Percentiles rank a stretch among this genome's conserved stretches.
Conservation (phyloP, 2,329 filamentous ascomycete species). For the Verruconis gallopava region DNA sequence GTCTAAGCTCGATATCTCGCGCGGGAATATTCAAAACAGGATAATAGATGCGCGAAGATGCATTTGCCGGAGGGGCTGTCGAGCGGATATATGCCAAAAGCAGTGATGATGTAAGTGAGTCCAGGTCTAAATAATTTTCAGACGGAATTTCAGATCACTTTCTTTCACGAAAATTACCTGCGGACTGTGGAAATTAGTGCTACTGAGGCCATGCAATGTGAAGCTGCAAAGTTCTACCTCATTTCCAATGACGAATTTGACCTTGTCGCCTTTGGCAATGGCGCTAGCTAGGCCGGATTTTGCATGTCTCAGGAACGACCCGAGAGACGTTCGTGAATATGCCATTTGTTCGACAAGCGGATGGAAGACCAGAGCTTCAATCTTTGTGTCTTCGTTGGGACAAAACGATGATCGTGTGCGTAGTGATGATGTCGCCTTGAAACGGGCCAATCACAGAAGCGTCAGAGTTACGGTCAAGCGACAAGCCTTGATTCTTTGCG, state of each 20-base stretch:
- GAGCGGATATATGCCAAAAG: constrained; percentile 63
- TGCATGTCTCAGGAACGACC: constrained; percentile 33
- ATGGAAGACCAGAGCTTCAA: too few species aligned
- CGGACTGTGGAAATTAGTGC: too few species aligned
- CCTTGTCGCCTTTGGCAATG: constrained; percentile 25
- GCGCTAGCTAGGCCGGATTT: constrained; percentile 29
- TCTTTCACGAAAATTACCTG: too few species aligned
- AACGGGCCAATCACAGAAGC: too few species aligned
- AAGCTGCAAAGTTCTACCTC: constrained; percentile 33
- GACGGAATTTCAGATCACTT: too few species aligned
- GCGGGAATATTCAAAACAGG: constrained; percentile 60
- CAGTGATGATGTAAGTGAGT: constrained; percentile 64
- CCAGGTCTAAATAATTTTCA: too few species aligned
- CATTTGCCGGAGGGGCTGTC: not conserved
- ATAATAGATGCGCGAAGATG: constrained; percentile 40
- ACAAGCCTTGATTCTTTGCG: too few species aligned
- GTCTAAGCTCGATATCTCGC: constrained; percentile 55
- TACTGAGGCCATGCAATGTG: constrained; percentile 2
- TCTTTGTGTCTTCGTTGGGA: too few species aligned
- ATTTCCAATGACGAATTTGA: constrained; percentile 41
- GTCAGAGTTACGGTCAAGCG: too few species aligned
- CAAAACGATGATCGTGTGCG: too few species aligned
- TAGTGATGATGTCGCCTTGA: too few species aligned
- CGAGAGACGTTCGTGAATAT: constrained; percentile 22
- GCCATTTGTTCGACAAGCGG: too few species aligned